Percentiles rank a stretch among this genome's conserved stretches.
Conservation (phyloP, 225 moss, liverwort and hornwort species). For the Bryum argenteum region DNA sequence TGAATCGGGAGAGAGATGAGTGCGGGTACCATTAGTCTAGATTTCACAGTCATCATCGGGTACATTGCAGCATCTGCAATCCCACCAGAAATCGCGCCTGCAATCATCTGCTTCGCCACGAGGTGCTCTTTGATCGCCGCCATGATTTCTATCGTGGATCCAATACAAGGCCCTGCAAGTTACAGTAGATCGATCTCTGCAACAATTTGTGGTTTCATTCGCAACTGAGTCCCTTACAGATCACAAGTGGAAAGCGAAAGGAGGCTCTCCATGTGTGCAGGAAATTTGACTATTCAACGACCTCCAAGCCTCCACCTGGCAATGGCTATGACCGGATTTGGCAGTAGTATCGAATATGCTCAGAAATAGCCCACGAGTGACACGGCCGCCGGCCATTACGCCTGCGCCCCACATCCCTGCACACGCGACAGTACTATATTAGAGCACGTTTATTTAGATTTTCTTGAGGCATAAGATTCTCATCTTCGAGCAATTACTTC, state of each 20-base stretch:
- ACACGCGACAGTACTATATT: neutral
- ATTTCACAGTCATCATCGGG: constrained; percentile 81
- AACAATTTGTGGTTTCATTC: neutral
- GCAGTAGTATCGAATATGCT: neutral
- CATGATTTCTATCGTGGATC: neutral
- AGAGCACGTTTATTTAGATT: no score
- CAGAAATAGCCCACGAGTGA: neutral
- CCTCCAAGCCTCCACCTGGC: neutral
- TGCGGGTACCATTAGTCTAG: constrained; percentile 62
- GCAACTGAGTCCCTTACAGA: no score
- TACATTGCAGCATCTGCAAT: constrained; percentile 72
- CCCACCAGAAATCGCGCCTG: constrained; percentile 57
- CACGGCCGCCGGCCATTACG: neutral
- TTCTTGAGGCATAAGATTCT: neutral
- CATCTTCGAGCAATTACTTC: no score
- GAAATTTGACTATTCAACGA: neutral
- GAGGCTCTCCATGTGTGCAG: neutral
- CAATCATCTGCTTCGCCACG: constrained; percentile 60
- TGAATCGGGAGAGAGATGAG: neutral
- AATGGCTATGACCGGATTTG: neutral
- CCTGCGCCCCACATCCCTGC: neutral
- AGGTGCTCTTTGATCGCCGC: constrained; percentile 20
- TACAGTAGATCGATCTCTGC: neutral
- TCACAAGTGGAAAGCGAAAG: neutral
- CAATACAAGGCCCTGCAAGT: neutral